These are phyloP conservation scores for Cadophora sp. DNA, from an alignment of 2,329 filamentous ascomycete genomes.

Conservation along the genomic window DNA sequence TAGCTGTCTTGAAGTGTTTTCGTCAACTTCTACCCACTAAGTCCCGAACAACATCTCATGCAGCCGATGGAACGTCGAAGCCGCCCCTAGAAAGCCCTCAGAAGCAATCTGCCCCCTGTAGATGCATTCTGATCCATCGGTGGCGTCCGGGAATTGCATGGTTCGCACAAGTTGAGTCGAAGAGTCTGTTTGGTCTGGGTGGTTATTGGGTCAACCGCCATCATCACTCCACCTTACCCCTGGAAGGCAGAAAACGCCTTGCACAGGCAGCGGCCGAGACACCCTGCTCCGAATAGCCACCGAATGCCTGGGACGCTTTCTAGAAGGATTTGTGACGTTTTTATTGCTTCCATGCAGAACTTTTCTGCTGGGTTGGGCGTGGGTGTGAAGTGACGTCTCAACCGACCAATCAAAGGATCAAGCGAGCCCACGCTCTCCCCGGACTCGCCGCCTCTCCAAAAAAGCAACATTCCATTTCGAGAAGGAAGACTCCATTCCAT, in stretches of 20 bases:
- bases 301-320: conserved; percentile 11
- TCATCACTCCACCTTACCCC: conserved; percentile 6
- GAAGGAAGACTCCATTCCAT: neutral
- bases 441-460: conserved; percentile 6
- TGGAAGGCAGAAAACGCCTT: neutral
- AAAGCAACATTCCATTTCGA: neutral
- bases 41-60: neutral
- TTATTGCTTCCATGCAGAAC: conserved; percentile 15
- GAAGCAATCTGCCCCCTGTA: neutral
- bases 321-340: conserved; percentile 17
- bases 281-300: conserved; percentile 3
- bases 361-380: conserved; percentile 1
- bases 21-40: neutral
- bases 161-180: neutral
- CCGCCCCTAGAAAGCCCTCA: conserved; percentile 10
- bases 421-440: conserved; percentile 4
- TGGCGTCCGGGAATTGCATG: neutral
- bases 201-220: conserved; percentile 4
- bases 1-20: neutral
- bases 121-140: neutral
- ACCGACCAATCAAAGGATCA: conserved; percentile 2
- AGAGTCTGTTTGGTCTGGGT: neutral
- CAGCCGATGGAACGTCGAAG: neutral
- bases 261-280: neutral
- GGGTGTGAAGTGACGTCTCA: conserved; percentile 5